Evolutionary conservation across 345 rosid genomes (phyloP).

Genomic region (Hypericum androsaemum): DNA sequence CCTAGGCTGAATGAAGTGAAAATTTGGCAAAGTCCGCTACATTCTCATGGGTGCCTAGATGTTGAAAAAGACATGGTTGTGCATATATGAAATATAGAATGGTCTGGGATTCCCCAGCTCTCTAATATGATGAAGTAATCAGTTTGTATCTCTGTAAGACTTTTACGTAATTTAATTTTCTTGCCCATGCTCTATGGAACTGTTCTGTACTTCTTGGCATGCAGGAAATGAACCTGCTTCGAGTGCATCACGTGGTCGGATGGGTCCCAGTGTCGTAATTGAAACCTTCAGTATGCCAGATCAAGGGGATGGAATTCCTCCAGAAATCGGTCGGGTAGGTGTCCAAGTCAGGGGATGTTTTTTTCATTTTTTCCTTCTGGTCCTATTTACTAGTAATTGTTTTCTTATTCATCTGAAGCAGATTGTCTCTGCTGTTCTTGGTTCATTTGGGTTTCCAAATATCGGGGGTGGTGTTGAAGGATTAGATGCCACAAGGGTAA

Average conservation of each 20-base stretch:
- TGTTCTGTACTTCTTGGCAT: slow-evolving; percentile 10
- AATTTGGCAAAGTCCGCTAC: too few relatives aligned
- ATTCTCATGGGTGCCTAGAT: too few relatives aligned
- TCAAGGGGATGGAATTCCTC: slow-evolving; percentile 64
- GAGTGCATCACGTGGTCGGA: slow-evolving; percentile 29
- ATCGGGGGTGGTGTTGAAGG: slow-evolving; percentile 37
- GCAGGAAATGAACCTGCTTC: slow-evolving; percentile 32
- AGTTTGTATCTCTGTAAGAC: not conserved
- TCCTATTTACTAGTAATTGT: not conserved
- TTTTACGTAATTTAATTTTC: not conserved
- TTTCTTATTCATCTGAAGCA: slow-evolving; percentile 18
- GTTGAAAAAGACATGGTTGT: too few relatives aligned
- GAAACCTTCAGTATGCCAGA: slow-evolving; percentile 61
- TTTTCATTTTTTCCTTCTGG: not conserved
- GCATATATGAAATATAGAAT: too few relatives aligned
- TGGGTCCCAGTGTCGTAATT: slow-evolving; percentile 45
- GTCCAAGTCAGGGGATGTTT: slow-evolving; percentile 11
- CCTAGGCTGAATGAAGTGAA: too few relatives aligned
- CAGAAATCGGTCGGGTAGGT: slow-evolving; percentile 58
- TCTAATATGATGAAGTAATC: too few relatives aligned
- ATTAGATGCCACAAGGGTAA: slow-evolving; percentile 34
- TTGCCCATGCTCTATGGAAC: not conserved
- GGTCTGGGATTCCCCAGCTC: too few relatives aligned
- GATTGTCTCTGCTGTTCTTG: slow-evolving; percentile 72
- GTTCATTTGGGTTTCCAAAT: slow-evolving; percentile 55